A percentile compares a stretch with the other conserved stretches of the same genome.
Conservation (phyloP, 1,139 yeast genomes). For the Hemisphaericaspora subhashii region DNA sequence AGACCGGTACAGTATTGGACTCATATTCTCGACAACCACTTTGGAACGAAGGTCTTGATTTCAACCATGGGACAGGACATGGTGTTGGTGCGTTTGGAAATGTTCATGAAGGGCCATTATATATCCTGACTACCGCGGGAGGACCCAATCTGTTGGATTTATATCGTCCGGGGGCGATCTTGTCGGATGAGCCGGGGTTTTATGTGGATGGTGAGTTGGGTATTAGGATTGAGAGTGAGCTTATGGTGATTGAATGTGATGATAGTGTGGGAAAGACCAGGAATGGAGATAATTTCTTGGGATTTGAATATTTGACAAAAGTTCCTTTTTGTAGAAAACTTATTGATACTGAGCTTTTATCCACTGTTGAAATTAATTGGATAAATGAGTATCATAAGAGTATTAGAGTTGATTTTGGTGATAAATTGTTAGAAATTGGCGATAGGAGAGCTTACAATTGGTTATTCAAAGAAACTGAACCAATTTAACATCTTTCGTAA, state of each 20-base stretch:
- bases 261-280: constrained; percentile 35
- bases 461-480: constrained; percentile 39
- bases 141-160: constrained; percentile 34
- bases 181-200: constrained; percentile 59
- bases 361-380: constrained; percentile 49
- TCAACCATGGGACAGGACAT: constrained; percentile 61
- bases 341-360: constrained; percentile 40
- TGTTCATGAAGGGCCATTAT: constrained; percentile 59
- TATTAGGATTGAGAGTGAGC: constrained; percentile 53
- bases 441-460: constrained; percentile 40
- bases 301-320: constrained; percentile 51
- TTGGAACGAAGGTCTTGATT: constrained; percentile 54
- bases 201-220: constrained; percentile 54
- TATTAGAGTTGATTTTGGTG: constrained; percentile 38
- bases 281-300: constrained; percentile 34
- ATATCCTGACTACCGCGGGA: constrained; percentile 39
- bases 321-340: constrained; percentile 54
- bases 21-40: constrained; percentile 51
- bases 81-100: constrained; percentile 58
- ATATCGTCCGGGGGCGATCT: constrained; percentile 48
- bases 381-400: constrained; percentile 46
- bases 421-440: constrained; percentile 36
- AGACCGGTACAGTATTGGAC: constrained; percentile 49
- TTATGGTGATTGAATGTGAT: constrained; percentile 41
- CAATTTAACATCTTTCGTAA: constrained; percentile 18